Evolutionary conservation across 2,329 filamentous ascomycete genomes (phyloP).

Genomic region (Aspergillus sp.): DNA sequence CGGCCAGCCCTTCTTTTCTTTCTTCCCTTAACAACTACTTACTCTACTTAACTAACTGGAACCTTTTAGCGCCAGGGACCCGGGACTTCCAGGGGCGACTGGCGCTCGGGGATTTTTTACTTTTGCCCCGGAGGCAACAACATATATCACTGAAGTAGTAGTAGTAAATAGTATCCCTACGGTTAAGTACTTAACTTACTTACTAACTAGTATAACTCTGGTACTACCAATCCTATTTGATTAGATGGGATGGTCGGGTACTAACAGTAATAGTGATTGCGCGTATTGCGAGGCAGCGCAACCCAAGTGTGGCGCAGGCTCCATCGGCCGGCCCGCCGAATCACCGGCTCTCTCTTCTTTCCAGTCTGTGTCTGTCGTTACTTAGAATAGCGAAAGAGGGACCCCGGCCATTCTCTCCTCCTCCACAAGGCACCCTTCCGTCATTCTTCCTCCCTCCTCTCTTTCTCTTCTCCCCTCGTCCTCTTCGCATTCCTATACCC

Average conservation of each 20-base stretch:
- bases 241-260: not conserved
- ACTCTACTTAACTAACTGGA: too few species aligned
- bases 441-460: slow-evolving; percentile 16
- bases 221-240: not conserved
- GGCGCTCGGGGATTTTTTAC: not conserved
- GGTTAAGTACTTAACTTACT: not conserved
- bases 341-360: not conserved
- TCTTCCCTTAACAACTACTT: too few species aligned
- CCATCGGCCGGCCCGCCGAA: slow-evolving; percentile 14
- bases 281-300: slow-evolving; percentile 15
- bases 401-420: not conserved
- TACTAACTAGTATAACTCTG: not conserved
- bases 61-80: not conserved
- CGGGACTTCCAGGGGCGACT: not conserved
- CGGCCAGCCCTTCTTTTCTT: not conserved
- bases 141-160: not conserved
- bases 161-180: not conserved
- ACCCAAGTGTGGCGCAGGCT: slow-evolving; percentile 29
- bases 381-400: too few species aligned
- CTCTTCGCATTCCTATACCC: slow-evolving; percentile 8
- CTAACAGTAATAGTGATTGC: slow-evolving; percentile 14
- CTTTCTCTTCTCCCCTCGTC: slow-evolving; percentile 8
- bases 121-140: not conserved
- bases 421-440: slow-evolving; percentile 19
- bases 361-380: not conserved